Evolutionary conservation across 257 asterid species (phyloP), one percentile per base, ranked within the genome.

Genomic region (Nicotiana attenuata): DNA sequence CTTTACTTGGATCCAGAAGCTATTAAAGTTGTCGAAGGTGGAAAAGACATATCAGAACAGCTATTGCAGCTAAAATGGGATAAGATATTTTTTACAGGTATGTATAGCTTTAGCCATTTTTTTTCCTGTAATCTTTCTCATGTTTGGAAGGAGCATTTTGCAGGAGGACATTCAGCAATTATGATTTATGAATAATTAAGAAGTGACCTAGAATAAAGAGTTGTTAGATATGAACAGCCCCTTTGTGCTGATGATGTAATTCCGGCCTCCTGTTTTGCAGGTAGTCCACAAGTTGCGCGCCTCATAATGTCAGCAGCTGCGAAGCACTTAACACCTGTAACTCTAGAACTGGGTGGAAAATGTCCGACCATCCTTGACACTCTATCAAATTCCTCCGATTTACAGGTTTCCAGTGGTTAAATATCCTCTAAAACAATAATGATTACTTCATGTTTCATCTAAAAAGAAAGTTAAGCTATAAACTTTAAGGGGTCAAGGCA

Each of bases 271-370:
- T 56, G 56, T 73, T 73, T 81, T 64, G 41, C 90, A 94, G 99
- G 99, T 73, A 94, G 97, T 86, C 83, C 95, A 64, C 91, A 87
- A 71, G 94, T 94, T 77, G 99, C 91, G 29, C 88, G 93, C 20
- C 84, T 94, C 57, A 50, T 96, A 85, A 89, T 94, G 98, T 76
- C 97, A 10, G 97, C 98, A 66, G 99, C 98, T 71, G 99, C 98
- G 24, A 94, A 91, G 88, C 94, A 94, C 86, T 90, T 96, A 86
- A 96, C 99, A 2, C 99, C 99, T 7, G 99, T 96, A 83, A 90
- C 93, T 60, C 93, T 96, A 28, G 99, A 96, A 88, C 90, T 96
- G 15, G 99, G 99, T 10, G 99, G 99, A 77, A 96, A 96, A 87
- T 94, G 97, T 63, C 98, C 98, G 0, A 89, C 88, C 85, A 92